Base-by-base conservation (phyloP, 176 grass and related monocot genomes). In the Elymus sibiricus region DNA sequence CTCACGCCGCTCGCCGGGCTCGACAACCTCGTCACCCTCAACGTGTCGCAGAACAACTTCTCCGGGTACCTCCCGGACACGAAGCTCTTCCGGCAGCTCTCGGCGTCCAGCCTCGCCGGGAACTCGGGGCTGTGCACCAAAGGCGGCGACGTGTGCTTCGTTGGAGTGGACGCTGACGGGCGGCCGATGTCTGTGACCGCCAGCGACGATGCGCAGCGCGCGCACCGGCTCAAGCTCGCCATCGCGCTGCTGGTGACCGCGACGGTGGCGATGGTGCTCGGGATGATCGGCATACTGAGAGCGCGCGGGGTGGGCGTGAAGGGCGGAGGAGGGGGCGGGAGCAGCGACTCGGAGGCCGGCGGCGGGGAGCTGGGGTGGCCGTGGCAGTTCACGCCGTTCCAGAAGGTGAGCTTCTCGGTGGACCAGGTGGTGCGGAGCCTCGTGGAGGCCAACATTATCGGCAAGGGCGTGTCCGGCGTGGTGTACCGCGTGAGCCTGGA, bases 381-480 rank as follows among this genome's bases (percentile, higher is more conserved):
- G 5, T 98, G 97, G 97, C 97, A 95, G 86, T 98, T 95, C 90
- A 98, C 94, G 32, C 94, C 94, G 43, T 98, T 98, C 85, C 97
- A 98, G 90, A 98, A 98, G 76, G 87, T 98, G 77, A 98, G 87
- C 65, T 95, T 98, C 82, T 94, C 90, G 1, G 90, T 98, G 28
- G 97, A 98, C 4, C 90, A 98, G 85, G 94, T 98, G 34, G 94
- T 98, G 35, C 71, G 94, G 12, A 92, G 70, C 90, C 84, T 98
- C 0, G 90, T 94, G 10, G 97, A 98, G 65, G 92, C 66, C 39
- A 98, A 98, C 88, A 82, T 98, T 34, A 96, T 98, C 85, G 97
- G 97, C 17, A 98, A 98, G 71, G 97, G 97, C 26, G 95, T 92
- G 62, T 94, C 93, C 19, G 97, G 97, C 59, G 85, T 95, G 74